Evolutionary conservation across 805 yeast genomes (phyloP).

Genomic region (Cyberlindnera lachancei): DNA sequence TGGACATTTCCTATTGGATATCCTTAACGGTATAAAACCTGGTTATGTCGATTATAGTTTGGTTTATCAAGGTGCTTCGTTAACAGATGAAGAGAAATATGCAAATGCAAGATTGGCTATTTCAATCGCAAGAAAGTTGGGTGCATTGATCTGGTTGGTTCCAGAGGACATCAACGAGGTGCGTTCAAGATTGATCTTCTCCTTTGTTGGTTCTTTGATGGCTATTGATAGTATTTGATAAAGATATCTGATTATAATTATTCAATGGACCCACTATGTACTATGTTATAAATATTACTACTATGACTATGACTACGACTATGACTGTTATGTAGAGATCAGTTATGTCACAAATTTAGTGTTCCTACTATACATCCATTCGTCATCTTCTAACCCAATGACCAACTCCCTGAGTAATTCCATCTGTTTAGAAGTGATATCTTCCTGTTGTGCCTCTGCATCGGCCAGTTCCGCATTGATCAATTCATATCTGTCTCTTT

Average conservation of each 20-base stretch:
- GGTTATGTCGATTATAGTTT: slow-evolving; percentile 96
- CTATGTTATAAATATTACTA: too few species aligned
- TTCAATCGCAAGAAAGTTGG: slow-evolving; percentile 95
- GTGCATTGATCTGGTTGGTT: slow-evolving; percentile 97
- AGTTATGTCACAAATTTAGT: too few species aligned
- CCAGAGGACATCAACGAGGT: slow-evolving; percentile 99
- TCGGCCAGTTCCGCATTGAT: background rate
- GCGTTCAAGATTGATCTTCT: slow-evolving; percentile 84
- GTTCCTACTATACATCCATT: slow-evolving; percentile 9
- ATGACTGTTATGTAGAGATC: too few species aligned
- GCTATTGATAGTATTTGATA: slow-evolving; percentile 45
- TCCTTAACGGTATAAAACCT: slow-evolving; percentile 88
- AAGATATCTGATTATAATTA: too few species aligned
- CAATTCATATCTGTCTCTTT: slow-evolving; percentile 1
- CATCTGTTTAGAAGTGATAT: slow-evolving; percentile 1
- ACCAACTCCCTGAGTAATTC: slow-evolving; percentile 7
- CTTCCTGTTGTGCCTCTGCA: too few species aligned
- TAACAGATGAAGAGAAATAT: slow-evolving; percentile 80
- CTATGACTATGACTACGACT: too few species aligned
- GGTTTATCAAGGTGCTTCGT: slow-evolving; percentile 68
- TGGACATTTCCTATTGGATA: slow-evolving; percentile 81
- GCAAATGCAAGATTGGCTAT: slow-evolving; percentile 96
- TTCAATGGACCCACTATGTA: too few species aligned
- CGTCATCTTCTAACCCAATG: slow-evolving; percentile 3
- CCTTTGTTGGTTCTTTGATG: slow-evolving; percentile 96